Base-by-base conservation (phyloP, 1,284 basidiomycete genomes). In the Trametes pubescens region DNA sequence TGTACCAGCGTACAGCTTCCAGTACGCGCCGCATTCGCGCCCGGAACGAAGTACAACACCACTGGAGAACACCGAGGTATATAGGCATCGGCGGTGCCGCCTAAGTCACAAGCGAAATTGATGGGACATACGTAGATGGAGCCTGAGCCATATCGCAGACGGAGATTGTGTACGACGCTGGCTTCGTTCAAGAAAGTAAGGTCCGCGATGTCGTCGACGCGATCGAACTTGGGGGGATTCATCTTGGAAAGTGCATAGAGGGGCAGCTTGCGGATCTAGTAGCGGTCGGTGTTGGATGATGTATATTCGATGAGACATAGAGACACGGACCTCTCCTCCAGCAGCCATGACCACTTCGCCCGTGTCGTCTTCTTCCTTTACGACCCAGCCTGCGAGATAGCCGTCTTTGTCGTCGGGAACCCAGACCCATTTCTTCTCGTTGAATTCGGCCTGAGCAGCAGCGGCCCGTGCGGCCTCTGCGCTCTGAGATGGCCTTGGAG, bases 221-320 rank as follows among this genome's bases (percentile, higher is more conserved):
- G 89, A 79, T 99, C 96, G 76, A 99, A 99, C 80, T 98, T 98
- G 49, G 97, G 97, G 14, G 97, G 98, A 74, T 99, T 99, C 94
- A 97, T 96, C 82, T 95, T 96, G 71, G 91, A 95, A 48, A 96
- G 79, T 22, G 89, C 86, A 70, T 93, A 90, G 59, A 94, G 81
- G 4, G 91, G 89, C 8, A 96, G 85, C 62, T 79, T 86, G 54
- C 92, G 87, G 72, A 91, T 85, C 91, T 93, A 73, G 32, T 51
- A 29, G 10, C 34, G 40, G 35, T 21, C 37, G 37, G 51, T 32
- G 21, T n/a, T 10, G 14, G 16, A 11, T 1, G 18, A 38, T 52
- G 9, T 46, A 55, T 10, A 40, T 22, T 5, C 13, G 10, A 34
- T n/a, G 24, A 2, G 18, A 18, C 2, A 49, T 56, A 43, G 43